Conservation (phyloP, 140 eudicot species). For the Oenanthe javanica region DNA sequence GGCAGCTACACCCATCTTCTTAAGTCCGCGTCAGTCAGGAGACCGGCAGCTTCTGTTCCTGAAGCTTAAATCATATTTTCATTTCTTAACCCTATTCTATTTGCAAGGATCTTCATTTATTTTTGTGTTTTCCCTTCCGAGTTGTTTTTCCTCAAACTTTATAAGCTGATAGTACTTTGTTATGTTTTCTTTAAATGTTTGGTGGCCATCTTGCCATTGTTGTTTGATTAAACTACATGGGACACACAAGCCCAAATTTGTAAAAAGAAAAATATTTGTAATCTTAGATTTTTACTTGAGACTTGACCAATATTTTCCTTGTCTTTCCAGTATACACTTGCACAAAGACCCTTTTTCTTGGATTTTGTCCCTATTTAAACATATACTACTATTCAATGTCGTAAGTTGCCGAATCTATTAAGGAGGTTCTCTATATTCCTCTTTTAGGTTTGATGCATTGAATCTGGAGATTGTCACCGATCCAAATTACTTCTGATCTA, state of each 20-base stretch:
- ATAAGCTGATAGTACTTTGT: background rate
- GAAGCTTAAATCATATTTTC: slow-evolving; percentile 33
- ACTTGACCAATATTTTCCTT: background rate
- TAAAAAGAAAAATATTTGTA: background rate
- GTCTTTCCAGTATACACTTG: background rate
- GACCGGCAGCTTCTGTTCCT: slow-evolving; percentile 48
- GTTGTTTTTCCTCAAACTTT: background rate
- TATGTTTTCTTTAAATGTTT: background rate
- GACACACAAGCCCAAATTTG: background rate
- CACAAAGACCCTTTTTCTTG: no score
- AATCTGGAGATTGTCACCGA: no score
- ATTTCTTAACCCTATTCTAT: background rate
- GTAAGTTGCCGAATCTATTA: no score
- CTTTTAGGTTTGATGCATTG: no score
- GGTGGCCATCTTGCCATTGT: background rate
- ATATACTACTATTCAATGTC: no score
- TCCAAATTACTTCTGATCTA: no score
- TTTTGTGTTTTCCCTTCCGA: background rate
- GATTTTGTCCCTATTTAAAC: no score
- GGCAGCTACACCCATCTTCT: slow-evolving; percentile 97
- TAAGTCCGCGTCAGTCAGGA: slow-evolving; percentile 85
- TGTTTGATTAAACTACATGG: background rate
- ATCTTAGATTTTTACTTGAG: no score
- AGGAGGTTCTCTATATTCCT: no score
- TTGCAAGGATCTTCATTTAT: background rate